Evolutionary conservation across 2,329 filamentous ascomycete genomes (phyloP).

Genomic region (Penicillium sp.): DNA sequence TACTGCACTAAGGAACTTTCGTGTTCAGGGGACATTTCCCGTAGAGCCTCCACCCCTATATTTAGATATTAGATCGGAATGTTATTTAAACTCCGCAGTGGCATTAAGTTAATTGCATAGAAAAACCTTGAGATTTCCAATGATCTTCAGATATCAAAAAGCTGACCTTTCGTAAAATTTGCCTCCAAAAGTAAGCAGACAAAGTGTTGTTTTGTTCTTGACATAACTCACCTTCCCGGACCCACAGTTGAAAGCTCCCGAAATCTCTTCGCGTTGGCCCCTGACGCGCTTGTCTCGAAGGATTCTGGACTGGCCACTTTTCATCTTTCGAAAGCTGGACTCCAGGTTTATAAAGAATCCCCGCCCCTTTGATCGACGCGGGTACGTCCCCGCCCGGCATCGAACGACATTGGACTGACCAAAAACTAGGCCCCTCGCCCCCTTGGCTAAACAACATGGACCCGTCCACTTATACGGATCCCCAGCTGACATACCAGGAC

Average conservation of each 20-base stretch:
- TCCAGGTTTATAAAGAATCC: not conserved
- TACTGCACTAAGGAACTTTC: no score
- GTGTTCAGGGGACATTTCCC: no score
- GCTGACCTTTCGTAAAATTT: no score
- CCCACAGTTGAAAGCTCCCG: slow-evolving; percentile 5
- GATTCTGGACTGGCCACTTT: not conserved
- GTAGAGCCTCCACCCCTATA: no score
- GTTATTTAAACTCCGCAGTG: no score
- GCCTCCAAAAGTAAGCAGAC: slow-evolving; percentile 7
- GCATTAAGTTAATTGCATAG: no score
- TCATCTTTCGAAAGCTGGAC: no score
- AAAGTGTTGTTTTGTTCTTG: not conserved
- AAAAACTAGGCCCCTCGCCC: not conserved
- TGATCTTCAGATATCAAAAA: no score
- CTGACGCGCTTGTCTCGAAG: slow-evolving; percentile 8
- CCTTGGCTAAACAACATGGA: slow-evolving; percentile 23
- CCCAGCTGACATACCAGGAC: slow-evolving; percentile 42
- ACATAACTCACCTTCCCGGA: slow-evolving; percentile 5
- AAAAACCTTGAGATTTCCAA: no score
- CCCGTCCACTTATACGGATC: slow-evolving; percentile 32
- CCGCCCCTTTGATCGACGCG: not conserved
- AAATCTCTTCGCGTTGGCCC: slow-evolving; percentile 13
- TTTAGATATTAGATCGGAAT: no score
- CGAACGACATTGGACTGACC: not conserved
- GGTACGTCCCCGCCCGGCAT: not conserved